Evolutionary conservation across 73 alveolate genomes (phyloP), one percentile per base, ranked within the genome.

Genomic region (Blepharisma stoltei): DNA sequence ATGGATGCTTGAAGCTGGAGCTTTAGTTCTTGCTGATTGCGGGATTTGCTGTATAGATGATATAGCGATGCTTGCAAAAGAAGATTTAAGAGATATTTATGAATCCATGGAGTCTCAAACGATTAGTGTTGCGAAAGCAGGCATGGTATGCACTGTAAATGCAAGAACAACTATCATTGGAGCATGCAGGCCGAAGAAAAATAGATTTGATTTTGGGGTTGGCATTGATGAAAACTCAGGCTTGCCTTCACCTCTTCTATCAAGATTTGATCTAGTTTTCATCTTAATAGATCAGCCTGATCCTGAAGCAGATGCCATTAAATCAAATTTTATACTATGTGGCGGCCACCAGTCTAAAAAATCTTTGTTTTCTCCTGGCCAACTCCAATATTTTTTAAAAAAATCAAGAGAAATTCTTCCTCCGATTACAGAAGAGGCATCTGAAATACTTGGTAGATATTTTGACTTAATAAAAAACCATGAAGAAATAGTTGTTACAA

Each of bases 11-110:
- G 98, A 92, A 67, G 96, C 97, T 18, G 98, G 98, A 8, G 98
- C 98, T 5, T 89, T 92, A 25, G 95, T 84, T 3, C 71, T 88
- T 37, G 92, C 95, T 45, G 97, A 93, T 84, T 78, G 86, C 60
- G 96, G 95, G n/a, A 81, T 95, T 6, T 95, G 99, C 87, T 91
- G 95, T 27, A 90, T 93, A 27, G 99, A 95, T 76, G 99, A 95
- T 76, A 86, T 95, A 66, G 88, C 90, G 14, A 60, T 88, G 6
- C 60, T 92, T 6, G 81, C 81, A 44, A 46, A 70, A 20, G 91
- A 89, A 41, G 92, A 78, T 53, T 73, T 88, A 84, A 84, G 83
- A 20, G 81, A 90, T 45, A 81, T 92, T 11, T 90, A 89, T 73
- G 97, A 92, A 79, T 95, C 94, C n/a, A 88, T 92, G 92, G 97